Conservation (phyloP, 169 alveolate genomes). For the Eimeria brunetti region DNA sequence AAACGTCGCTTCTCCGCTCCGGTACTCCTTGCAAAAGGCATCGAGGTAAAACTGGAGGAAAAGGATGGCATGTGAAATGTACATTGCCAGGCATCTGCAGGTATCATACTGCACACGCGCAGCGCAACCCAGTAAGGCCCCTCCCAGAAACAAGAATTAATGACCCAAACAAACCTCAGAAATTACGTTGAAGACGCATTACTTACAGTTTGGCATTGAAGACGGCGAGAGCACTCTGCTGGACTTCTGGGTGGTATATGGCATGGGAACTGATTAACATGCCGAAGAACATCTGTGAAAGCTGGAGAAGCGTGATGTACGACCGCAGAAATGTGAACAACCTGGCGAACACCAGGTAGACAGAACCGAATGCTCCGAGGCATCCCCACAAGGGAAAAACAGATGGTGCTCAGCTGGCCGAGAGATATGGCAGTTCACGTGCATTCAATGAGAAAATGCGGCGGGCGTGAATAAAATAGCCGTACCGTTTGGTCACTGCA, state of each 20-base stretch:
- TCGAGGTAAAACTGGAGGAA: slow-evolving; percentile 41
- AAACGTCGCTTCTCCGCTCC: slow-evolving; percentile 83
- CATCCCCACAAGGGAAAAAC: not conserved
- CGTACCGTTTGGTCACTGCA: slow-evolving; percentile 66
- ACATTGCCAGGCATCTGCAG: slow-evolving; percentile 73
- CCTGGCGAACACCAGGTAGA: not conserved
- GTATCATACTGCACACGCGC: not conserved
- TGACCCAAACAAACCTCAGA: not conserved
- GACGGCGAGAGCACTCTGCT: slow-evolving; percentile 66
- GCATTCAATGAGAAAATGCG: not conserved
- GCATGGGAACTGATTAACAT: slow-evolving; percentile 70
- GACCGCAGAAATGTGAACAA: slow-evolving; percentile 60
- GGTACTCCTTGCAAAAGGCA: slow-evolving; percentile 83
- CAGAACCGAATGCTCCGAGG: not conserved
- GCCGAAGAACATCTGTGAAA: slow-evolving; percentile 74
- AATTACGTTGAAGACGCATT: not conserved
- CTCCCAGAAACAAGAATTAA: not conserved
- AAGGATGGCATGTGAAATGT: slow-evolving; percentile 52
- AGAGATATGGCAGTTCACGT: not conserved
- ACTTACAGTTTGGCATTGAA: slow-evolving; percentile 63
- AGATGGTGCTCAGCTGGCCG: not conserved
- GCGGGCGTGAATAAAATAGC: not conserved
- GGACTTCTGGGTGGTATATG: slow-evolving; percentile 67
- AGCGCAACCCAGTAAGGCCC: not conserved
- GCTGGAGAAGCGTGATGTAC: slow-evolving; percentile 70